Base-by-base conservation (phyloP, 345 rosid species). In the Gossypium thurberi region DNA sequence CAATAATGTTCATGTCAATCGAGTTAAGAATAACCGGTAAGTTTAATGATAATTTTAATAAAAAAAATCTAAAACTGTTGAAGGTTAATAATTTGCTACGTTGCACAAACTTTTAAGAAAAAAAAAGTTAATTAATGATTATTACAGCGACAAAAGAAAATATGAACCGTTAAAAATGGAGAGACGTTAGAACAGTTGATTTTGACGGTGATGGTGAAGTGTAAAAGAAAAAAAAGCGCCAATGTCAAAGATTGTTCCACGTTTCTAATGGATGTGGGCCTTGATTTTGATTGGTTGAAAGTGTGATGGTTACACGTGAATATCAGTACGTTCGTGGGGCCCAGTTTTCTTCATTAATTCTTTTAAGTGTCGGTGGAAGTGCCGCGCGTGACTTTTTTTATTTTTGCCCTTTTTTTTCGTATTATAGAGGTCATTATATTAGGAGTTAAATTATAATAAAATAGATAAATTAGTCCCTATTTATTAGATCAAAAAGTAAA, bases 331-430 rank as follows among this genome's bases (percentile, higher is more conserved):
- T 10, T 48, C 2, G 20, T 46, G 20, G 53, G 70, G 70, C 23
- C 70, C 53, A n/a, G 43, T 20, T 18, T 20, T 5, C 33, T 0
- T 3, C 44, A 21, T 44, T 21, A 13, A 21, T 4, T n/a, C 17
- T 53, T 23, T 14, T 9, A 26, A 28, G 59, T 18, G 72, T 69
- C 72, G 60, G 72, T 69, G 72, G 25, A 51, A 47, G 44, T 52
- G 59, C 14, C 44, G 58, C 17, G 69, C 51, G 69, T 64, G 69
- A 64, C 26, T 40, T 14, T 40, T 33, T 18, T 50, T 10, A 47
- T 47, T 47, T 50, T 14, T 3, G 4, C 18, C 40, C 14, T 58
- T 2, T 0, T 25, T 28, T 15, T 15, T 62, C 1, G 0, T 17
- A 11, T 17, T 17, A 1, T 11, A 61, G 23, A 37, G 4, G 0